Evolutionary conservation across 23 red algal genomes (phyloP), one percentile per base, ranked within the genome.

Genomic region (Agarophyton chilense): DNA sequence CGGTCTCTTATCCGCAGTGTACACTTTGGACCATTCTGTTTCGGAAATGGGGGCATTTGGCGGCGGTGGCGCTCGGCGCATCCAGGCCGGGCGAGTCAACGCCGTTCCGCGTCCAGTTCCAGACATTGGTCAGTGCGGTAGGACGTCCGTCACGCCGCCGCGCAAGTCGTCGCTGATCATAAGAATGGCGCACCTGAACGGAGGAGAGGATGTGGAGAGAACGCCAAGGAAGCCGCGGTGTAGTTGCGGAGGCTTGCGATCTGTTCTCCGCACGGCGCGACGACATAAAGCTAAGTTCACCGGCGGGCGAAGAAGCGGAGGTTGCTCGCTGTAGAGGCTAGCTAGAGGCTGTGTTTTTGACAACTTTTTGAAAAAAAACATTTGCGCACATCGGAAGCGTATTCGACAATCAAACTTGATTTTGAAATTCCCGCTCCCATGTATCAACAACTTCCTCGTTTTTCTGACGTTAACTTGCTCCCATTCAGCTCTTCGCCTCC

Each of bases 11-110:
- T 91, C 76, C 10, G 55, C 43, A 24, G 76, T 45, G 45, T 38
- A 33, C 51, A 67, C 72, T 32, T 52, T 68, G 32, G 91, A 45
- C 82, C 91, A 81, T 33, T 78, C 78, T 36, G 72, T 42, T 40
- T 68, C 72, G 26, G 82, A 57, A 49, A 53, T 1, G 28, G 89
- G 53, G 35, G 40, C 34, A 33, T 71, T 39, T n/a, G 45, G 58
- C 44, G 49, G 86, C 17, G 50, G 47, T 18, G 32, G 83, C 5
- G 55, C 34, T 43, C 60, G 41, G 79, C 68, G 43, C 91, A 94
- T 94, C 91, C 91, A 94, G 13, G 91, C 80, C 0, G 91, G 91
- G 54, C 78, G 79, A 43, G 91, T 94, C 2, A 94, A 79, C 52
- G 91, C 81, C 46, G 49, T 85, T 41, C 91, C 91, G 36, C 91